These are phyloP conservation scores for Cardamine occulta DNA, from an alignment of 345 rosid genomes.

Conservation along the genomic window DNA sequence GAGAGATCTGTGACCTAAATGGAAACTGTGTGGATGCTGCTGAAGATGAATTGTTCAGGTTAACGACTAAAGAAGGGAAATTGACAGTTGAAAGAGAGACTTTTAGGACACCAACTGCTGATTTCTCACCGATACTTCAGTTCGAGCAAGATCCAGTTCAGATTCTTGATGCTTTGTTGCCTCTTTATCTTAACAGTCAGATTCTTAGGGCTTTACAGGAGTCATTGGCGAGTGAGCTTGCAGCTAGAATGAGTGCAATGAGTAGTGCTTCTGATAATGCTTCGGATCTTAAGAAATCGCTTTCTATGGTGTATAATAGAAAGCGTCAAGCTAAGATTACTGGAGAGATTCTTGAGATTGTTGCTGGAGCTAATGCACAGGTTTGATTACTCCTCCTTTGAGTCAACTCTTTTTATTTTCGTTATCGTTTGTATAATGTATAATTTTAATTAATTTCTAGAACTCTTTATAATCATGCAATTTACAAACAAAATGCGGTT, in stretches of 20 bases:
- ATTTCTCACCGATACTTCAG: conserved; percentile 82
- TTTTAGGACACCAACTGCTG: conserved; percentile 57
- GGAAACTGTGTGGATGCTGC: conserved; percentile 93
- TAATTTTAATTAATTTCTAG: conserved; percentile 26
- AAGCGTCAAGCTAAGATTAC: conserved; percentile 95
- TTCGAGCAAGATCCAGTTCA: conserved; percentile 97
- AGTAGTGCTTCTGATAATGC: conserved; percentile 91
- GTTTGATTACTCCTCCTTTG: conserved; percentile 36
- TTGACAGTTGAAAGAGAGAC: conserved; percentile 78
- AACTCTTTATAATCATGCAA: conserved; percentile 31
- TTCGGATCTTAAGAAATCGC: conserved; percentile 63
- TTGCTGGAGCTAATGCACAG: conserved; percentile 89
- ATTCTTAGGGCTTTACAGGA: conserved; percentile 93
- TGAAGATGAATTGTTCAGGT: conserved; percentile 88
- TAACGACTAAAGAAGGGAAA: conserved; percentile 92
- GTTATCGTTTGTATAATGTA: conserved; percentile 32
- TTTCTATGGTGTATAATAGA: conserved; percentile 71
- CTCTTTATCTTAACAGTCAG: conserved; percentile 93
- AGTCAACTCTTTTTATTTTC: conserved; percentile 8
- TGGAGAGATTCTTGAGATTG: conserved; percentile 92
- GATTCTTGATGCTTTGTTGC: conserved; percentile 92
- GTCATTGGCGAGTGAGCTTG: conserved; percentile 91
- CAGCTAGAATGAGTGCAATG: conserved; percentile 96
- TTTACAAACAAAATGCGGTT: conserved; percentile 35
- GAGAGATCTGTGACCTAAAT: conserved; percentile 88